phyloP scores from a whole-genome alignment of 805 yeast species.

The Teunomyces stri region DNA sequence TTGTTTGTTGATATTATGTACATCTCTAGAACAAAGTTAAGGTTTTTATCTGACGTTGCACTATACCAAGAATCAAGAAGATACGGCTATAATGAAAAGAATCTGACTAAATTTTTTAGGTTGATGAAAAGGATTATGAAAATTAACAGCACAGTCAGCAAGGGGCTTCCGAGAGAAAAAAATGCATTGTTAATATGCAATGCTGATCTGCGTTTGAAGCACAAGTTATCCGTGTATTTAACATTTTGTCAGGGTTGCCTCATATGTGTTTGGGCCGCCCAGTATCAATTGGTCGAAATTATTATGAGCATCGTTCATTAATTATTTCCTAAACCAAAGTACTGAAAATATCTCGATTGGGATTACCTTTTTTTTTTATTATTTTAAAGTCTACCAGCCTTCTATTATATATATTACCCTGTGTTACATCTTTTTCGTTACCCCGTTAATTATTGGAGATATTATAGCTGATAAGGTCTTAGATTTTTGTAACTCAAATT shows the following conservation, averaged over 20 bases:
- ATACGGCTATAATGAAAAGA: neutral
- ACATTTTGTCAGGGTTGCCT: neutral
- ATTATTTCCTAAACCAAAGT: neutral
- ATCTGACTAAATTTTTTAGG: neutral
- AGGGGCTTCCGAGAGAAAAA: neutral
- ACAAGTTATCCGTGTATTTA: neutral
- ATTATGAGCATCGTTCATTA: neutral
- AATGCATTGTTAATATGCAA: neutral
- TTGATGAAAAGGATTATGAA: neutral
- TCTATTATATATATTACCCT: constrained; percentile 1
- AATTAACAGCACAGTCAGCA: neutral
- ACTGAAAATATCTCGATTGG: neutral
- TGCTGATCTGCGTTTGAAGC: neutral
- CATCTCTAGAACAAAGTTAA: neutral
- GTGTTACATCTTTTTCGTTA: neutral
- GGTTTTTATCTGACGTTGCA: too few relatives aligned
- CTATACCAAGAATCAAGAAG: neutral
- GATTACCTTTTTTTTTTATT: neutral
- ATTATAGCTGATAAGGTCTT: neutral
- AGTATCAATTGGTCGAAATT: neutral
- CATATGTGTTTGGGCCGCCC: neutral
- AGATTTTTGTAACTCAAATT: too few relatives aligned
- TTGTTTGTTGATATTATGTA: neutral
- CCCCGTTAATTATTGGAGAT: neutral
- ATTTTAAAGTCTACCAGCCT: neutral